A percentile compares a stretch with the other conserved stretches of the same genome.
These are phyloP conservation scores for Hymenoscyphus occultus DNA, from an alignment of 2,329 filamentous ascomycete genomes.

Conservation along the genomic window DNA sequence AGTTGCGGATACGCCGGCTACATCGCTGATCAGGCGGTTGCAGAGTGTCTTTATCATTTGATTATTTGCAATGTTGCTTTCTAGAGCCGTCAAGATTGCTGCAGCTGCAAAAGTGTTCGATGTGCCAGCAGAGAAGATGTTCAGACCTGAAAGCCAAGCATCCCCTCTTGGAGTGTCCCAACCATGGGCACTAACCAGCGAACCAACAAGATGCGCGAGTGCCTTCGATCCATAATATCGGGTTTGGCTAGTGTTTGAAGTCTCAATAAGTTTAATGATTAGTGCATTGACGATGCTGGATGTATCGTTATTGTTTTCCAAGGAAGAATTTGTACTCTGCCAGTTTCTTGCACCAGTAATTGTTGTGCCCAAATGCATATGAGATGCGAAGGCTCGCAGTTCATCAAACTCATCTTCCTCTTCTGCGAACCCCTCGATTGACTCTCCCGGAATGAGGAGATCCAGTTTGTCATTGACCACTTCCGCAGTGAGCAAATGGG, in stretches of 20 bases:
- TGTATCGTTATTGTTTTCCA: conserved; percentile 30
- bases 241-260: conserved; percentile 43
- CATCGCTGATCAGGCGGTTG: conserved; percentile 59
- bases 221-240: conserved; percentile 53
- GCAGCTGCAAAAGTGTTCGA: conserved; percentile 48
- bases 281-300: conserved; percentile 43
- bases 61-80: conserved; percentile 47
- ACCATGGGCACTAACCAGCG: conserved; percentile 47
- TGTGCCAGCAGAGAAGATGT: conserved; percentile 47
- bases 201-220: conserved; percentile 49
- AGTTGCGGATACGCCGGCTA: conserved; percentile 48
- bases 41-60: conserved; percentile 51
- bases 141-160: conserved; percentile 45
- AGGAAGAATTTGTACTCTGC: not conserved
- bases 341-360: conserved; percentile 9
- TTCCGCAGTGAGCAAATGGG: conserved; percentile 50
- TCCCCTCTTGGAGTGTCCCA: conserved; percentile 44
- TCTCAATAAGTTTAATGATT: conserved; percentile 44
- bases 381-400: conserved; percentile 22
- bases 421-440: conserved; percentile 46
- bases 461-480: conserved; percentile 53
- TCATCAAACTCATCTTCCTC: conserved; percentile 31
- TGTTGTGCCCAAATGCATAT: conserved; percentile 7
- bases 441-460: conserved; percentile 41
- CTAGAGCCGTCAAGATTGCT: conserved; percentile 51